These are phyloP conservation scores for Shiraia bambusicola DNA, from an alignment of 2,329 filamentous ascomycete genomes.

Conservation along the genomic window DNA sequence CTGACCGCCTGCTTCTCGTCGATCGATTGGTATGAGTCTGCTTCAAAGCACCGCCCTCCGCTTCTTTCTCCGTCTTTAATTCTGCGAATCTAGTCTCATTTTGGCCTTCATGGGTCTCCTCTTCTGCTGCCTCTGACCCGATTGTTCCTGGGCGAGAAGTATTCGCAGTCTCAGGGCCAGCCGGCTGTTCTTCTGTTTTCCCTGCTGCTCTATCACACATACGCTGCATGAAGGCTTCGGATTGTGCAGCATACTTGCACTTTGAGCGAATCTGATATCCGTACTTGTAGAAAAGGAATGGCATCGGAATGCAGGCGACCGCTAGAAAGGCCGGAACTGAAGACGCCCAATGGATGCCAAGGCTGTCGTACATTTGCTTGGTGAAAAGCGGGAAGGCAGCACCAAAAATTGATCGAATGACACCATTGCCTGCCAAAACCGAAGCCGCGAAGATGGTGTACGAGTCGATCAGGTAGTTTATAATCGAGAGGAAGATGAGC, in stretches of 20 bases:
- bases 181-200: conserved; percentile 12
- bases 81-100: conserved; percentile 38
- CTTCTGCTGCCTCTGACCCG: conserved; percentile 32
- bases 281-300: conserved; percentile 75
- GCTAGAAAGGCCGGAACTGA: conserved; percentile 74
- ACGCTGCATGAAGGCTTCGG: conserved; percentile 60
- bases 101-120: conserved; percentile 28
- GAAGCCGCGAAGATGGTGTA: conserved; percentile 77
- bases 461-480: conserved; percentile 48
- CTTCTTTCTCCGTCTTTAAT: conserved; percentile 43
- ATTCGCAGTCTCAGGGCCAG: conserved; percentile 16
- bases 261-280: conserved; percentile 63
- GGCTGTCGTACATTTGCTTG: conserved; percentile 57
- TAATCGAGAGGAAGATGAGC: conserved; percentile 61
- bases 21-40: conserved; percentile 35
- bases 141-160: conserved; percentile 30
- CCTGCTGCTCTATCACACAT: conserved; percentile 42
- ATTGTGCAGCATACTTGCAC: conserved; percentile 70
- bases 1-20: conserved; percentile 24
- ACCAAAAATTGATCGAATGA: conserved; percentile 75
- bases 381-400: conserved; percentile 80
- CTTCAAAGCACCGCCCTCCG: conserved; percentile 25
- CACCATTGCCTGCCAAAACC: conserved; percentile 74
- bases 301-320: conserved; percentile 70
- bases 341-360: conserved; percentile 72